Evolutionary conservation across 2,329 filamentous ascomycete species (phyloP), one percentile per base, ranked within the genome.

Genomic region (Fusarium tupiense): DNA sequence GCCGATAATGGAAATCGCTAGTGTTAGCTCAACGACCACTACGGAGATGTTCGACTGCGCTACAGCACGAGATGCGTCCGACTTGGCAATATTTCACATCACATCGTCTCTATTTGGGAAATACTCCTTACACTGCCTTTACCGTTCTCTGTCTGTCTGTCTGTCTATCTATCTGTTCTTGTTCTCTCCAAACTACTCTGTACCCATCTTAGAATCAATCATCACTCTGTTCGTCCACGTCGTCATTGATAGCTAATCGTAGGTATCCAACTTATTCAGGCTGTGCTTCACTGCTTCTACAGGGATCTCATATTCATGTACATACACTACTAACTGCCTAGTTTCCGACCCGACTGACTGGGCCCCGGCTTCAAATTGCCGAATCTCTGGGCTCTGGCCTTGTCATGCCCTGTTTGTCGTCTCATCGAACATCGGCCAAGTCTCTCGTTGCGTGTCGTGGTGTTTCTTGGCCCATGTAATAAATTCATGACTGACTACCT

Each of bases 21-120:
- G 67, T 64, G 58, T 50, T 56, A 72, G 64, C 59, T 67, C 52
- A 64, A 72, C 69, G 69, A 72, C 69, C 68, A 72, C 57, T 72
- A 72, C 69, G 69, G 69, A 72, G 52, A 72, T 72, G 53, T 62
- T 72, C 69, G 69, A 56, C 35, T 68, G 44, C 69, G 64, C 69
- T 72, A 72, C 69, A 64, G 69, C 63, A 60, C 33, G 50, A 44
- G 38, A 72, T 72, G 68, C 68, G 57, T 62, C 63, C 53, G 57
- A 63, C 67, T 63, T 58, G 57, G 67, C 69, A 72, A 72, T 69
- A 61, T n/a, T 64, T 63, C 43, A 41, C 44, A 50, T 57, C 65
- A 70, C 59, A 43, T 50, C 38, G 57, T 44, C 63, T 63, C 71
- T 67, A 71, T 73, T 61, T 57, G 59, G 71, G 59, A 74, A 53